phyloP scores from a whole-genome alignment of 495 filamentous ascomycete genomes.

The Cenococcum geophilum region DNA sequence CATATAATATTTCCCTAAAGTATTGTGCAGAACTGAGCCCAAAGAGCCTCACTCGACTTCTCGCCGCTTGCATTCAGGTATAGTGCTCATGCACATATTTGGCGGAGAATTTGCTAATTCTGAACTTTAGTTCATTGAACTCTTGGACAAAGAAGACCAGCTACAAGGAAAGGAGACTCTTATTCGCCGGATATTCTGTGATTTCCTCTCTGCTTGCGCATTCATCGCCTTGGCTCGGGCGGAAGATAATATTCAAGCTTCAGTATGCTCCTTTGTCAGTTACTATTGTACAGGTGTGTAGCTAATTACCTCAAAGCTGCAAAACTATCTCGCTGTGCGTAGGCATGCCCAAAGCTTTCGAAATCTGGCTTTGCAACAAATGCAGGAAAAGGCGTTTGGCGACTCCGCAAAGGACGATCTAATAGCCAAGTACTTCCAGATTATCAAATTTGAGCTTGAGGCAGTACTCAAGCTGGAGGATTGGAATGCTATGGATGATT shows the following conservation, averaged over 20 bases:
- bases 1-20: slow-evolving; percentile 67
- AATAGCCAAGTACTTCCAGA: slow-evolving; percentile 52
- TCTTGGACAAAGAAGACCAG: slow-evolving; percentile 50
- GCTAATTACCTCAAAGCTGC: slow-evolving; percentile 34
- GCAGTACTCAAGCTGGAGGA: slow-evolving; percentile 57
- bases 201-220: slow-evolving; percentile 61
- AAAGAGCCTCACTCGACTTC: slow-evolving; percentile 48
- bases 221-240: slow-evolving; percentile 56
- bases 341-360: slow-evolving; percentile 53
- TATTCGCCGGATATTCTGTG: slow-evolving; percentile 57
- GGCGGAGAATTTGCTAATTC: not conserved
- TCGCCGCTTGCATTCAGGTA: slow-evolving; percentile 52
- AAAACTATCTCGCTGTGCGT: slow-evolving; percentile 55
- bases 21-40: slow-evolving; percentile 51
- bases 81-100: not conserved
- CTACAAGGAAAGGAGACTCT: slow-evolving; percentile 44
- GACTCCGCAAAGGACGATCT: slow-evolving; percentile 48
- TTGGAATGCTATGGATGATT: slow-evolving; percentile 59
- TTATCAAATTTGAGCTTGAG: slow-evolving; percentile 72
- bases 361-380: slow-evolving; percentile 30
- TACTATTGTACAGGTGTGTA: slow-evolving; percentile 13
- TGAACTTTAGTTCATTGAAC: slow-evolving; percentile 48
- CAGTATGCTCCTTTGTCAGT: slow-evolving; percentile 11
- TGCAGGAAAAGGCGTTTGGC: slow-evolving; percentile 35
- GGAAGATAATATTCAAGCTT: slow-evolving; percentile 54